Evolutionary conservation across 805 yeast species (phyloP).

Genomic region (Lipomyces yamanashiensis): DNA sequence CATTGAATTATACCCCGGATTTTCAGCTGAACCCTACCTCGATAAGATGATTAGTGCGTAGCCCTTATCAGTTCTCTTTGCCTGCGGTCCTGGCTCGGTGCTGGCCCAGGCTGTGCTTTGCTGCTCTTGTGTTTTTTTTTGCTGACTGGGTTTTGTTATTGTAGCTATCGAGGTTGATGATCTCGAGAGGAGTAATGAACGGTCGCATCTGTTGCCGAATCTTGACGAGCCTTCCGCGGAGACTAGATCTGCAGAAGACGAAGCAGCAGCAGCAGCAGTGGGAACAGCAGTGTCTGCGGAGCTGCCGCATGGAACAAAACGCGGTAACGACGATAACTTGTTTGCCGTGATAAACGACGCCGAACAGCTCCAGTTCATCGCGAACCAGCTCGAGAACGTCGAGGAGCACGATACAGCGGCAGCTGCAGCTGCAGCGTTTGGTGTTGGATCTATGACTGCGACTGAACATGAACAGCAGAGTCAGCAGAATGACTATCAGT

Average conservation of each 20-base stretch:
- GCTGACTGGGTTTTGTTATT: not conserved
- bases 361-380: conserved; percentile 41
- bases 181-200: not conserved
- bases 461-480: not conserved
- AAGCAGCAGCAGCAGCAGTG: not conserved
- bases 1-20: conserved; percentile 1
- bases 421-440: not conserved
- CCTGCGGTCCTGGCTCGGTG: not conserved
- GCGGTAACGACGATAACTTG: conserved; percentile 12
- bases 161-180: conserved; percentile 9
- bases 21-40: conserved; percentile 4
- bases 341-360: conserved; percentile 38
- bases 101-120: not conserved
- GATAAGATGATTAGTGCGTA: conserved; percentile 9
- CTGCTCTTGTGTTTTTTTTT: not conserved
- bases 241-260: not conserved
- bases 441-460: not conserved
- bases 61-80: not conserved
- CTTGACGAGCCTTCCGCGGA: not conserved
- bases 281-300: not conserved
- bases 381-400: conserved; percentile 38
- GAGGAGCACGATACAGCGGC: not conserved
- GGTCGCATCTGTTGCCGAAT: not conserved
- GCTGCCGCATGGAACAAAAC: not conserved
- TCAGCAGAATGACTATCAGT: too few species aligned